Evolutionary conservation across 2,329 filamentous ascomycete genomes (phyloP).

Genomic region (Penicillium sp.): DNA sequence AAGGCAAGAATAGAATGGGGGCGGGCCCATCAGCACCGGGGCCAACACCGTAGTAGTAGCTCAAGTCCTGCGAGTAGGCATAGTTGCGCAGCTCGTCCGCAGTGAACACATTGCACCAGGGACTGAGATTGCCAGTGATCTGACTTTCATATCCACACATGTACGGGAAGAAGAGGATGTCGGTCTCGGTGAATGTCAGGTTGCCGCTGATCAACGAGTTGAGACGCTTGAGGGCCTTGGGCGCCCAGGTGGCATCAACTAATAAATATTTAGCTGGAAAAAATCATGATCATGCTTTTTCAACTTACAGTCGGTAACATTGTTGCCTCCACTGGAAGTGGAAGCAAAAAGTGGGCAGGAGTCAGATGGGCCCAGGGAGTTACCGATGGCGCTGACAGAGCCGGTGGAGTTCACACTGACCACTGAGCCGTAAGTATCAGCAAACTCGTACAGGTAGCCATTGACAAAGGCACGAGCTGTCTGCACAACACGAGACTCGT

Average conservation of each 20-base stretch:
- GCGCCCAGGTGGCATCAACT: slow-evolving; percentile 20
- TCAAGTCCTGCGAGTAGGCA: slow-evolving; percentile 67
- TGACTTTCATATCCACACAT: slow-evolving; percentile 72
- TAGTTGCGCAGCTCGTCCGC: slow-evolving; percentile 63
- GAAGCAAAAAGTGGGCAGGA: slow-evolving; percentile 62
- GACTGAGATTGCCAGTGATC: slow-evolving; percentile 61
- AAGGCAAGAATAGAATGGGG: slow-evolving; percentile 62
- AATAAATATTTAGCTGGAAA: background rate
- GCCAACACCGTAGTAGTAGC: slow-evolving; percentile 67
- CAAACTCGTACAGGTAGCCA: slow-evolving; percentile 60
- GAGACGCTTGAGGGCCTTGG: slow-evolving; percentile 45
- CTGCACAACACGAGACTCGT: slow-evolving; percentile 52
- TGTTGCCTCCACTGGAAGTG: slow-evolving; percentile 34
- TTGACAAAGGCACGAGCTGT: slow-evolving; percentile 63
- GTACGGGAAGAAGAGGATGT: slow-evolving; percentile 63
- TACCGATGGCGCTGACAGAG: slow-evolving; percentile 55
- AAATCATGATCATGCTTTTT: background rate
- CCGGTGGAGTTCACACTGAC: slow-evolving; percentile 60
- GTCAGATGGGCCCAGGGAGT: slow-evolving; percentile 65
- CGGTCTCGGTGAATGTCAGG: slow-evolving; percentile 55
- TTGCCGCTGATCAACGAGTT: slow-evolving; percentile 55
- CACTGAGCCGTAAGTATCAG: slow-evolving; percentile 57
- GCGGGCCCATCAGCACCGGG: slow-evolving; percentile 52
- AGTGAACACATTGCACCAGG: slow-evolving; percentile 64
- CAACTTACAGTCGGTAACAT: slow-evolving; percentile 21